These are phyloP conservation scores for Kregervanrija fluxuum DNA, from an alignment of 805 yeast genomes.

Conservation along the genomic window DNA sequence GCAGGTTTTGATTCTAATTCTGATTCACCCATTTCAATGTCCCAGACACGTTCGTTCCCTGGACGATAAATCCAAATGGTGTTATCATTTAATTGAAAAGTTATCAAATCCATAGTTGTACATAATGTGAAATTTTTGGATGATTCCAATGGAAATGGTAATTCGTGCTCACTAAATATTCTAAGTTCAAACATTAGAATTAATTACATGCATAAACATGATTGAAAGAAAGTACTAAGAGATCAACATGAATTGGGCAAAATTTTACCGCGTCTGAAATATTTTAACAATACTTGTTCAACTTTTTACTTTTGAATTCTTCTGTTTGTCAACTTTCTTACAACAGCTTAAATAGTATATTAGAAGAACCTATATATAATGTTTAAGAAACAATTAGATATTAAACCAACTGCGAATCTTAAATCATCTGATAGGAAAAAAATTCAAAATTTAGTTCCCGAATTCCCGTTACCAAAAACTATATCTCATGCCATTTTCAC, in stretches of 20 bases:
- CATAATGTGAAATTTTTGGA: constrained; percentile 20
- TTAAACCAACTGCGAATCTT: constrained; percentile 71
- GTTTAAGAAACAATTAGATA: constrained; percentile 49
- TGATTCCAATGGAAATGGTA: constrained; percentile 3
- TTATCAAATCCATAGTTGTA: constrained; percentile 30
- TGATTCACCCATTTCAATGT: constrained; percentile 14
- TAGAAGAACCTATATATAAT: constrained; percentile 20
- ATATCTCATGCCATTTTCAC: constrained; percentile 61
- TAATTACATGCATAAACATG: too few species aligned
- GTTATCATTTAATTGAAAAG: constrained; percentile 21
- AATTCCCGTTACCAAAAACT: constrained; percentile 40
- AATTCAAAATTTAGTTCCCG: constrained; percentile 32
- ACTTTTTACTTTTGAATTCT: neutral
- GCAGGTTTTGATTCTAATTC: neutral
- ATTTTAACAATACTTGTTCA: neutral
- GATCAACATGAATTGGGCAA: too few species aligned
- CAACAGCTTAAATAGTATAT: too few species aligned
- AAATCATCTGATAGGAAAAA: constrained; percentile 75
- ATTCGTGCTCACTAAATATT: neutral
- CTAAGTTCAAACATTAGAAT: too few species aligned
- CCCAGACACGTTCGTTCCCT: constrained; percentile 29
- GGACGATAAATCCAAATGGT: constrained; percentile 26
- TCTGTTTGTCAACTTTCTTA: neutral
- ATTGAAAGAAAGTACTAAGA: too few species aligned
- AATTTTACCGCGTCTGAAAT: too few species aligned